Base-by-base conservation (phyloP, 148 eudicot genomes). In the Persicaria tinctoria region DNA sequence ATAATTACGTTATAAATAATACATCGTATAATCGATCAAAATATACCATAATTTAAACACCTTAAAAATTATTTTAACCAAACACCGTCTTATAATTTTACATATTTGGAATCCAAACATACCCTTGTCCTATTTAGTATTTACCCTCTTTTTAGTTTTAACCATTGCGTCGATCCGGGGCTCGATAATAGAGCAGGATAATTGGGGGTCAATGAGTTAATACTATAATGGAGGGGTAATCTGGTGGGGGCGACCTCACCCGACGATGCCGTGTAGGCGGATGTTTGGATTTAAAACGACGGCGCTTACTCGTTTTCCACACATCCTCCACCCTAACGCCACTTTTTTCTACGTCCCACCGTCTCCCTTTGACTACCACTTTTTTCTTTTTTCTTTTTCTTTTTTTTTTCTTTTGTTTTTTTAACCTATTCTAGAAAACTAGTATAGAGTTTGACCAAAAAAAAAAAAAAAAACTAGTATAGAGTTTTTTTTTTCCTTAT, bases 271-370 rank as follows among this genome's bases (percentile, higher is more conserved):
- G 70, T 66, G 70, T 66, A 9, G 3, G 70, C 8, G 41, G 47
- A 6, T 7, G 18, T 66, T 66, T 66, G 46, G 70, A 57, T 27
- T 44, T 41, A 66, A 44, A 66, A 66, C 48, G 70, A 44, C 70
- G 17, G 47, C 70, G 70, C 70, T 66, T 66, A 66, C 70, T 66
- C 70, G 70, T 44, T 66, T 66, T 66, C 48, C 48, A 66, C 70
- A 41, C 70, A 41, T 5, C 41, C 13, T 66, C 70, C 70, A 66
- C 70, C 44, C 8, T 13, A 12, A 66, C 6, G n/a, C 70, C 70
- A 12, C 17, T 38, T 38, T 66, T 66, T 66, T 66, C 70, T 38
- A 4, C 70, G 48, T 66, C 70, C 70, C 70, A 66, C 70, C 70
- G 47, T 66, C 70, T 66, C 17, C 70, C 46, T 66, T 66, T 66